Conservation (phyloP, 2,329 filamentous ascomycete species). For the Laburnicola sp. region DNA sequence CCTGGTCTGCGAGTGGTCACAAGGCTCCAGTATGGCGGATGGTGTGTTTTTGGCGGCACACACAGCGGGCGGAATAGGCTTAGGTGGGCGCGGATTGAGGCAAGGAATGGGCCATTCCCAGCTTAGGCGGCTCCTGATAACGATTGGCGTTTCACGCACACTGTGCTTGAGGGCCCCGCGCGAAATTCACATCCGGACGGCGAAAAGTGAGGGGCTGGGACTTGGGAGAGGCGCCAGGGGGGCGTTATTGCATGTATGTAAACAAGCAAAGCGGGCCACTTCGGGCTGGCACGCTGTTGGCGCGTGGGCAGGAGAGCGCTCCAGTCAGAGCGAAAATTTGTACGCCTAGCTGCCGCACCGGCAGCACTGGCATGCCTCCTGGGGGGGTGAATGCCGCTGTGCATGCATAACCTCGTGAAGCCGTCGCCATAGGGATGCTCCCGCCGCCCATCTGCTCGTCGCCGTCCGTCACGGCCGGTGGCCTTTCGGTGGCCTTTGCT, state of each 20-base stretch:
- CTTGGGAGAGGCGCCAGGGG: background rate
- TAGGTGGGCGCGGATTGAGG: conserved; percentile 20
- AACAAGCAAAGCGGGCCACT: conserved; percentile 9
- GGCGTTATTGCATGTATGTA: background rate
- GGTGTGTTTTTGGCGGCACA: conserved; percentile 19
- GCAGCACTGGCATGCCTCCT: conserved; percentile 16
- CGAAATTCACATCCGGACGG: conserved; percentile 17
- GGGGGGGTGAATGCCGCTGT: conserved; percentile 13
- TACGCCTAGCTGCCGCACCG: conserved; percentile 25
- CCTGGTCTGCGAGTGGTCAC: conserved; percentile 22
- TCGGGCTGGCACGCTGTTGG: conserved; percentile 1
- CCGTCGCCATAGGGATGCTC: conserved; percentile 1
- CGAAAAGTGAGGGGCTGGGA: conserved; percentile 17
- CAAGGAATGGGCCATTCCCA: conserved; percentile 20
- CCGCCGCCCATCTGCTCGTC: background rate
- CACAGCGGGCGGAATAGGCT: conserved; percentile 11
- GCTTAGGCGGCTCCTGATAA: conserved; percentile 24
- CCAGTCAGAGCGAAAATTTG: conserved; percentile 22
- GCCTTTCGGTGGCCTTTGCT: conserved; percentile 5
- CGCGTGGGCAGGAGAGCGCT: conserved; percentile 12
- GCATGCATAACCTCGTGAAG: conserved; percentile 12
- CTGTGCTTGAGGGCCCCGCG: conserved; percentile 16
- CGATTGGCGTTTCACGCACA: conserved; percentile 31
- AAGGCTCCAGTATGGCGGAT: conserved; percentile 15
- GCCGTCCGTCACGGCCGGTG: conserved; percentile 8